Evolutionary conservation across 108 stramenopile species (phyloP), one percentile per base, ranked within the genome.

Genomic region (Aureococcus anophagefferens): DNA sequence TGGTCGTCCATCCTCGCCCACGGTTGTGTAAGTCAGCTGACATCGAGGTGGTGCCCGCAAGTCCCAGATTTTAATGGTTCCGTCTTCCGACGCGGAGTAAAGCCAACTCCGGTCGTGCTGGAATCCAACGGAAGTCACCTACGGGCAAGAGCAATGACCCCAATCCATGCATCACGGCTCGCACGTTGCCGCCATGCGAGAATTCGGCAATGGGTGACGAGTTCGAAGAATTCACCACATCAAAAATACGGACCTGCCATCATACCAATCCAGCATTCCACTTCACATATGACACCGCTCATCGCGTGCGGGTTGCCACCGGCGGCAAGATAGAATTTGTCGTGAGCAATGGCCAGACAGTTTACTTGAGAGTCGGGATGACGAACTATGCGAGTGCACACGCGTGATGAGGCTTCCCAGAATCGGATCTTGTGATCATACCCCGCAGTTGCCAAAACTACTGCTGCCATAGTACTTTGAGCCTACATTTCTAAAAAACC

Each of bases 341-440:
- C 95, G 30, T 93, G 92, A 14, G 94, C 92, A 66, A 99, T 97
- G 70, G 94, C 90, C 63, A 99, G 82, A 59, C 90, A 85, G 75
- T 95, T 98, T 30, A 96, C 92, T 78, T 94, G 98, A 35, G 88
- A 89, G 81, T 97, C 96, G 63, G 90, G 81, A 80, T 83, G 95
- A 33, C 90, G 87, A 46, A 98, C 78, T 9, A 91, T 89, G 30
- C 96, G 85, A 28, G 85, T 84, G 79, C 94, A 94, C 7, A 88
- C 84, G 0, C 95, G 94, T 14, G 87, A 84, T 0, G 96, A 91
- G 14, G 96, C 96, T 65, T 99, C 95, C 98, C 98, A 99, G 79
- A 97, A 97, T 35, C 94, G 85, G 34, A 97, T 96, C 72, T 95
- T 95, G 77, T 97, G 91, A 73, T 96, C 98, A 62, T 93, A 96